Base-by-base conservation (phyloP, 495 filamentous ascomycete genomes). In the Echria macrotheca region DNA sequence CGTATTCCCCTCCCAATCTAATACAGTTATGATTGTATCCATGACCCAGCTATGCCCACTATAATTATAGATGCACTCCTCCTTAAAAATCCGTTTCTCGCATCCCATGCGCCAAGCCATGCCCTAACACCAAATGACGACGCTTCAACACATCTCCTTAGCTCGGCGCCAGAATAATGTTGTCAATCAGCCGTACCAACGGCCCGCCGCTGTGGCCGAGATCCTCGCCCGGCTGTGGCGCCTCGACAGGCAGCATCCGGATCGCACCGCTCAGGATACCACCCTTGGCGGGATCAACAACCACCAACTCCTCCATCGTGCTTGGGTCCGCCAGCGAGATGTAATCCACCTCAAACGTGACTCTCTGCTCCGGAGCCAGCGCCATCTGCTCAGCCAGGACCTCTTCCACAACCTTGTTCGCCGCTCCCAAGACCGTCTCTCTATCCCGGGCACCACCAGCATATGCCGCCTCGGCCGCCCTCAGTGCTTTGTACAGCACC, bases 251-350 rank as follows among this genome's bases (percentile, higher is more conserved):
- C 24, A 87, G 65, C 86, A 98, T 94, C 69, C 85, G 91, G 26
- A 98, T 67, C 2, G 93, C 93, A 14, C 87, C 86, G 59, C 90
- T 96, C 50, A 98, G 62, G 26, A 98, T 85, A 0, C 82, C 89
- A 0, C 94, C 93, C 48, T 73, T 76, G 2, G 67, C 62, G 0
- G 77, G 70, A 35, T 90, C 82, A 2, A 87, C 73, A 5, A 78
- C 72, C 11, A 74, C 62, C 22, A 96, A 42, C 69, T 97, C 91
- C 47, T 87, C 78, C 66, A 98, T 75, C 0, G 79, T 85, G 7
- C 84, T 77, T 0, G 85, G 83, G 58, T 97, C 88, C 1, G 91
- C 84, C 21, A 98, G 73, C 11, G 87, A 90, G 46, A 97, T 76
- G 56, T 98, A 97, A 62, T 96, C 93, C 2, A 94, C 75, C 63